Evolutionary conservation across 345 rosid species (phyloP), one percentile per base, ranked within the genome.

Genomic region (Stellera chamaejasme): DNA sequence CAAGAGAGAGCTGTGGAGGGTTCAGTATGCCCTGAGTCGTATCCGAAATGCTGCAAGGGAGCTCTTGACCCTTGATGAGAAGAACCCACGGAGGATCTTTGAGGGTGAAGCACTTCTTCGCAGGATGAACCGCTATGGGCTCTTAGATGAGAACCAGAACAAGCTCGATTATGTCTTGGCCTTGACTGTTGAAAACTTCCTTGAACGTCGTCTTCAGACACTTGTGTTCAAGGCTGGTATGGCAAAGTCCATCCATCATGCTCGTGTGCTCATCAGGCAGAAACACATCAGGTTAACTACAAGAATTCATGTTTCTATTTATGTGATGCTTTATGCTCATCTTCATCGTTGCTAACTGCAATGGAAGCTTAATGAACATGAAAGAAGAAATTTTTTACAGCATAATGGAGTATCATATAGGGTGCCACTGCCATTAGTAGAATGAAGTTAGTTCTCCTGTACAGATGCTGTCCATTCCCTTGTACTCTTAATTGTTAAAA

Each of bases 91-190:
- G 0, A 63, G 81, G 28, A 81, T 81, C 43, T 81, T 81, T 65
- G 75, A 78, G 66, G 87, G 83, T 71, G 83, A 81, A 45, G 81
- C 87, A 11, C 83, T 81, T 62, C 73, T 81, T 2, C 65, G 81
- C 23, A 75, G 81, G 79, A 78, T 13, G 86, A 78, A 69, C 45
- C 63, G 71, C n/a, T 59, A 69, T 66, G 74, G 78, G 1, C 64
- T 74, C 14, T 52, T 74, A 66, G 83, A 78, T 10, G 86, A 78
- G 68, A 61, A 68, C 65, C 83, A 81, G 67, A 81, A 75, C 79
- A 81, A 81, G 68, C 83, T 81, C 25, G 87, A 81, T 73, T 81
- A 81, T 44, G 81, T 81, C 46, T 62, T 81, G 67, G 86, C 86
- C 26, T 50, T 81, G 55, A 81, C 83, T 27, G 79, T 81, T 48